phyloP scores from a whole-genome alignment of 306 rosid species.

The Crataegus laevigata region DNA sequence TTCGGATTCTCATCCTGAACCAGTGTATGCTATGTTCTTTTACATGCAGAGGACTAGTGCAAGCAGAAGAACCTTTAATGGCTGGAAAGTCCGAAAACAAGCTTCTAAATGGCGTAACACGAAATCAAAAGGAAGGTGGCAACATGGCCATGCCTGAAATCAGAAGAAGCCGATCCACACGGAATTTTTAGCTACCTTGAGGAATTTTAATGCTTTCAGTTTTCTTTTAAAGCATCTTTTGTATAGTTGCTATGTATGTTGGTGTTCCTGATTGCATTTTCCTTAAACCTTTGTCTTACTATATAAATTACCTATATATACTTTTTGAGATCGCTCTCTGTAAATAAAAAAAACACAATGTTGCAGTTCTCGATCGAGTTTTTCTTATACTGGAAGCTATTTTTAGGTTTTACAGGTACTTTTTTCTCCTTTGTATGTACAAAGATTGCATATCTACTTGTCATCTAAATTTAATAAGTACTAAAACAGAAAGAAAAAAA shows the following conservation, averaged over 20 bases:
- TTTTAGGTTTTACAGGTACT: not conserved
- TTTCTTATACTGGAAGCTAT: not conserved
- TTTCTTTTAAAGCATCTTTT: slow-evolving; percentile 13
- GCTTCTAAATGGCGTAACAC: slow-evolving; percentile 34
- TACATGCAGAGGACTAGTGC: slow-evolving; percentile 45
- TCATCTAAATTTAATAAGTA: not conserved
- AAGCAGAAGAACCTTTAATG: slow-evolving; percentile 45
- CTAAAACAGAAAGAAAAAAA: not conserved
- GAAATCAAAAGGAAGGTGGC: slow-evolving; percentile 50
- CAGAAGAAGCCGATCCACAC: slow-evolving; percentile 78
- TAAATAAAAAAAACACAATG: slow-evolving; percentile 2
- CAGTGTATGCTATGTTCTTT: not conserved
- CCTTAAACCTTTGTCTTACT: slow-evolving; percentile 6
- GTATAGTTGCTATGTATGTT: slow-evolving; percentile 41
- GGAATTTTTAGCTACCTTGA: slow-evolving; percentile 53
- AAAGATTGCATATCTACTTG: not conserved
- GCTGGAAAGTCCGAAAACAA: slow-evolving; percentile 61
- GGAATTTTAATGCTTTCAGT: slow-evolving; percentile 5
- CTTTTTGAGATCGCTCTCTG: not conserved
- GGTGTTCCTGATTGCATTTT: slow-evolving; percentile 19
- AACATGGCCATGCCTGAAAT: slow-evolving; percentile 43
- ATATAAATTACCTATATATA: slow-evolving; percentile 19
- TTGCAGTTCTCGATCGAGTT: not conserved
- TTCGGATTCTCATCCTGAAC: not conserved
- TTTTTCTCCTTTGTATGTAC: not conserved